Evolutionary conservation across 2,329 filamentous ascomycete genomes (phyloP).

Genomic region (Penicillium sp.): DNA sequence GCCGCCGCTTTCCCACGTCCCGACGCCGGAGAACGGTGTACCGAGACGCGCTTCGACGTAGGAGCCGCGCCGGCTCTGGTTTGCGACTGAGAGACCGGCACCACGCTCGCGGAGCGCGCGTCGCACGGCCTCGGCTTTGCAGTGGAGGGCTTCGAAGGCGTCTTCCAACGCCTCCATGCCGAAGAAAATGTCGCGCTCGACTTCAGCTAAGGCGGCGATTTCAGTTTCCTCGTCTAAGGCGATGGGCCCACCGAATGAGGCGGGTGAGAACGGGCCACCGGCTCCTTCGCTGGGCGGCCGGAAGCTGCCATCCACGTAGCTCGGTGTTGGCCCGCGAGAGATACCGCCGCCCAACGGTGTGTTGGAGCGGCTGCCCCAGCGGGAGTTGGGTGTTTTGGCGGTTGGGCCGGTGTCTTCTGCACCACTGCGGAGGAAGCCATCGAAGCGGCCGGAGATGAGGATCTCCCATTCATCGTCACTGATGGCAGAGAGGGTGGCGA

Average conservation of each 20-base stretch:
- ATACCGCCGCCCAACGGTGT: constrained; percentile 35
- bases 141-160: constrained; percentile 87
- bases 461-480: constrained; percentile 96
- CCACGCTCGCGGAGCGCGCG: constrained; percentile 74
- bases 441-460: constrained; percentile 85
- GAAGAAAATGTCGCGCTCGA: constrained; percentile 87
- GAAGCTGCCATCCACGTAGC: constrained; percentile 41
- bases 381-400: constrained; percentile 23
- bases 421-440: constrained; percentile 92
- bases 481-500: constrained; percentile 82
- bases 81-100: constrained; percentile 62
- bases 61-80: constrained; percentile 43
- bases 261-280: constrained; percentile 50
- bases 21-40: constrained; percentile 36
- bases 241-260: constrained; percentile 67
- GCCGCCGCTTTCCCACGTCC: constrained; percentile 40
- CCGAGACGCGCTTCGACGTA: constrained; percentile 42
- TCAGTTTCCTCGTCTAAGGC: constrained; percentile 93
- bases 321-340: constrained; percentile 35
- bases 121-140: constrained; percentile 75
- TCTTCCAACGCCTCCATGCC: constrained; percentile 95
- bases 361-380: constrained; percentile 38
- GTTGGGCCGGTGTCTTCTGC: constrained; percentile 57
- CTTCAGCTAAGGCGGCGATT: constrained; percentile 81
- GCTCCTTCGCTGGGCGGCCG: constrained; percentile 41